A percentile compares a stretch with the other conserved stretches of the same genome.
Evolutionary conservation across 441 rosid genomes (phyloP).

Genomic region (Erodium trifolium): DNA sequence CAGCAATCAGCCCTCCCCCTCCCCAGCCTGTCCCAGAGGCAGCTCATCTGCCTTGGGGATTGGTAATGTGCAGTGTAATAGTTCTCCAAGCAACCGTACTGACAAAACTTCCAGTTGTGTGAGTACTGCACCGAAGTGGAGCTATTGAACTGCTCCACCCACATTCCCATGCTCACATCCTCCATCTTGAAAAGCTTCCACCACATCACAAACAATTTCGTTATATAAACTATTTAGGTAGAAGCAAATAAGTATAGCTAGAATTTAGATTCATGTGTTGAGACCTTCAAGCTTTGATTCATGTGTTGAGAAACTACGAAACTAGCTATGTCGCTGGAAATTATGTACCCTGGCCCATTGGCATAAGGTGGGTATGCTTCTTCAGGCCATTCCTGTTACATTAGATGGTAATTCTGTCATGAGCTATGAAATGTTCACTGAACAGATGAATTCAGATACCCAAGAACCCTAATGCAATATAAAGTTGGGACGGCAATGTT

Average conservation of each 20-base stretch:
- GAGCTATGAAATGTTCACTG: background rate
- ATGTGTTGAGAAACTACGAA: conserved; percentile 51
- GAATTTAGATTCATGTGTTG: background rate
- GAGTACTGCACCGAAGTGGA: conserved; percentile 62
- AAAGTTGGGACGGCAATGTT: too few species aligned
- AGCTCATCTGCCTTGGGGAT: conserved; percentile 91
- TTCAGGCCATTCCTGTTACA: conserved; percentile 94
- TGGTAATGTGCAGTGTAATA: conserved; percentile 94
- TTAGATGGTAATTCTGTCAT: conserved; percentile 12
- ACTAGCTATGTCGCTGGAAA: conserved; percentile 67
- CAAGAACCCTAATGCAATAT: too few species aligned
- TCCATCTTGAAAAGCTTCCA: conserved; percentile 96
- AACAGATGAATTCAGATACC: too few species aligned
- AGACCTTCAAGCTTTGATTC: conserved; percentile 60
- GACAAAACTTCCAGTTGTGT: conserved; percentile 93
- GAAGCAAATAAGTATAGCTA: background rate
- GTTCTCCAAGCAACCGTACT: conserved; percentile 80
- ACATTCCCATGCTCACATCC: conserved; percentile 96
- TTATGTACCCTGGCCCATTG: conserved; percentile 88
- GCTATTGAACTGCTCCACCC: conserved; percentile 18
- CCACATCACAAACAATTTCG: conserved; percentile 2
- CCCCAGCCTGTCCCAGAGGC: conserved; percentile 77
- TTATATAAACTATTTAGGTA: background rate
- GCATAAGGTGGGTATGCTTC: conserved; percentile 90
- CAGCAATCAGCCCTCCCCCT: conserved; percentile 73